These are phyloP conservation scores for Isabelozyma pseudorhagii DNA, from an alignment of 805 yeast genomes.

Conservation along the genomic window DNA sequence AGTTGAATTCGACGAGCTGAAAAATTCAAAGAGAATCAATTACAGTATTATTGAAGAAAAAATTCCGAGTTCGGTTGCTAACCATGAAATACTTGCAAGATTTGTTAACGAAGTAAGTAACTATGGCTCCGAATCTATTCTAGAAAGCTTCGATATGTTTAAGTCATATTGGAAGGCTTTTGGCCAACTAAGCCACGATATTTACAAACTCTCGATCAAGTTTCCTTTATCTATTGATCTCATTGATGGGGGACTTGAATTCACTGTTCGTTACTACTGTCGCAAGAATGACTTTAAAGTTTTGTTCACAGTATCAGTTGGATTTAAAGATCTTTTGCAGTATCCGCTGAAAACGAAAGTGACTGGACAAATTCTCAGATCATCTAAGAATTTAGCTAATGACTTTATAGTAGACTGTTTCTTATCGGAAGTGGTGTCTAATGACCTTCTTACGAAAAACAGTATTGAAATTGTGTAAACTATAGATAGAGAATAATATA, in stretches of 20 bases:
- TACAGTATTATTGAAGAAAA: background rate
- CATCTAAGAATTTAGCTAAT: background rate
- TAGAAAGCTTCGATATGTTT: slow-evolving; percentile 16
- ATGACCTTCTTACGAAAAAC: background rate
- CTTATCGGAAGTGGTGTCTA: background rate
- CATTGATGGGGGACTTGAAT: slow-evolving; percentile 4
- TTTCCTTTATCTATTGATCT: slow-evolving; percentile 19
- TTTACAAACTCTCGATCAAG: slow-evolving; percentile 24
- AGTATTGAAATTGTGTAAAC: background rate
- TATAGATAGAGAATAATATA: no score
- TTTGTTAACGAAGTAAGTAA: background rate
- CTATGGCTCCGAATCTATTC: background rate
- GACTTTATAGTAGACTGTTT: background rate
- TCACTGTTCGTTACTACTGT: slow-evolving; percentile 14
- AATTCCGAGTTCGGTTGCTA: background rate
- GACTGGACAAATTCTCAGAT: background rate
- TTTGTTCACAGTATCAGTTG: background rate
- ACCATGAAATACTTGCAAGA: background rate
- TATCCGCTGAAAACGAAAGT: background rate
- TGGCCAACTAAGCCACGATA: slow-evolving; percentile 22
- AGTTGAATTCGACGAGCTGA: slow-evolving; percentile 6
- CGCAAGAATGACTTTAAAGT: slow-evolving; percentile 10
- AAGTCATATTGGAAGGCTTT: slow-evolving; percentile 15
- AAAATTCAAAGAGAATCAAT: background rate
- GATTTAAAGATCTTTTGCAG: background rate